phyloP scores from a whole-genome alignment of 2,329 filamentous ascomycete species.

The Colletotrichum lini region DNA sequence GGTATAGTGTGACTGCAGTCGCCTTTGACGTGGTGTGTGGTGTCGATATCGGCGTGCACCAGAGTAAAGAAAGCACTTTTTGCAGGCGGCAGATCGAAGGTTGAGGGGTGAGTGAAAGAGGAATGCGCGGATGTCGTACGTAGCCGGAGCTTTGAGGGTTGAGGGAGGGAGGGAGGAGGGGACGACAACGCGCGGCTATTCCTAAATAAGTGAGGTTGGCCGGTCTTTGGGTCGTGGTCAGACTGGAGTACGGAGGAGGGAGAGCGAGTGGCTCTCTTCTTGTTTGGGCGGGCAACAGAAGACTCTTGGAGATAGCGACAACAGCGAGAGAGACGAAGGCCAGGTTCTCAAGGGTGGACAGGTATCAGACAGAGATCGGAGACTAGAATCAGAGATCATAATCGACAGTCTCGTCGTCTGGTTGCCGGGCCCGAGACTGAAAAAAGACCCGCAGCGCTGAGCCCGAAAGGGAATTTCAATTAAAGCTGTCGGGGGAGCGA shows the following conservation, averaged over 20 bases:
- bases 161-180: constrained; percentile 1
- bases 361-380: constrained; percentile 7
- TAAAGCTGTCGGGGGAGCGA: constrained; percentile 25
- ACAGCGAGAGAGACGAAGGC: neutral
- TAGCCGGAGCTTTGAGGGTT: neutral
- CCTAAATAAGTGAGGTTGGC: constrained; percentile 2
- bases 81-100: neutral
- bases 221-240: constrained; percentile 9
- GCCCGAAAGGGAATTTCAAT: constrained; percentile 43
- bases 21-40: constrained; percentile 13
- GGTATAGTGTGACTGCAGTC: neutral
- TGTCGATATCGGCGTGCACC: neutral
- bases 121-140: constrained; percentile 6
- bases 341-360: neutral
- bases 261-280: neutral
- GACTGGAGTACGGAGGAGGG: neutral
- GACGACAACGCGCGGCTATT: constrained; percentile 15
- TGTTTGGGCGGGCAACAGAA: neutral
- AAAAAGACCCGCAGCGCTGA: constrained; percentile 31
- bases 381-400: no score
- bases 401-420: constrained; percentile 11
- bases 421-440: constrained; percentile 33
- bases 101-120: constrained; percentile 5
- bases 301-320: no score
- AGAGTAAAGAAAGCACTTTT: neutral